Evolutionary conservation across 352 stramenopile species (phyloP), one percentile per base, ranked within the genome.

Genomic region (Globisporangium spiculum): DNA sequence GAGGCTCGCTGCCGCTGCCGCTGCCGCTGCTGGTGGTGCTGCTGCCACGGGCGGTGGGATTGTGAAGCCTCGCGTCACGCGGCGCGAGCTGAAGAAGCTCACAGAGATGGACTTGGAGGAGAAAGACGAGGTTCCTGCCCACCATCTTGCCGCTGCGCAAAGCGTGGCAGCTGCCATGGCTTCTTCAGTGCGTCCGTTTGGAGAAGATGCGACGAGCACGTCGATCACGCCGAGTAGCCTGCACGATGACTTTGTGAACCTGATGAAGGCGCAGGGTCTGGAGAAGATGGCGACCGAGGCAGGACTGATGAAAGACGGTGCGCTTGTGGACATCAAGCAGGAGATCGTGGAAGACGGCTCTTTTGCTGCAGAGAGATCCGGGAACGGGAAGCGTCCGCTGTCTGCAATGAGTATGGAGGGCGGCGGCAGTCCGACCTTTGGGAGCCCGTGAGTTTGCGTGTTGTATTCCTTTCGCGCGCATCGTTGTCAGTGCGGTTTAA

Each of bases 211-310:
- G 30, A 69, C 48, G 26, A 81, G 56, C 30, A 67, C 73, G 16
- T 71, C 69, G 16, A 74, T 83, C 27, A 90, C 88, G 0, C 78
- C 88, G 10, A 89, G 75, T 53, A 95, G 88, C 73, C 82, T 95
- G 27, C 88, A 95, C 65, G 88, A 95, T 60, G 88, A 96, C 64
- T 94, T 96, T 66, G 81, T 94, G 55, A 93, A 90, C 57, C 77
- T 96, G 63, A 96, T 96, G 88, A 91, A 92, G 74, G 78, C 84
- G 4, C 77, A 94, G 66, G 88, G 88, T 1, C 61, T 94, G 5
- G 88, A 96, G 50, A 93, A 93, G 67, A 91, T 96, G 64, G 88
- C 88, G 2, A 96, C 83, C 0, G 88, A 94, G 32, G 79, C 78
- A 16, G 88, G 88, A 1, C 44, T 96, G 1, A 80, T 96, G 71